phyloP scores from a whole-genome alignment of 352 stramenopile species.

The Phytophthora multivora region DNA sequence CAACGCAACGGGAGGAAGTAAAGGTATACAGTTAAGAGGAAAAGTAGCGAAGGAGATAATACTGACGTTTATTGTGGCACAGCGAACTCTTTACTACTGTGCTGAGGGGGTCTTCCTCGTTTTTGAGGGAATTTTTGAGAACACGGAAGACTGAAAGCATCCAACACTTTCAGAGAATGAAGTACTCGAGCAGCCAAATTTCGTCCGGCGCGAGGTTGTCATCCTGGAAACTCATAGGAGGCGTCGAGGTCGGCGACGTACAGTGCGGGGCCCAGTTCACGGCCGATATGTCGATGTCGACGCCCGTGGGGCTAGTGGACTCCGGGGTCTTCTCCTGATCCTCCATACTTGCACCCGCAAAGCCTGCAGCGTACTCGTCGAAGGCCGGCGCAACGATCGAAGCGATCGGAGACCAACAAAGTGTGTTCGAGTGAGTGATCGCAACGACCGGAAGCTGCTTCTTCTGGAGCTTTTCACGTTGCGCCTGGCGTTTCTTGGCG shows the following conservation, averaged over 20 bases:
- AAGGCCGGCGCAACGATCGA: slow-evolving; percentile 13
- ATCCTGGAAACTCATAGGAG: slow-evolving; percentile 11
- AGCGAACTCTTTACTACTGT: slow-evolving; percentile 10
- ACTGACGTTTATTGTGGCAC: slow-evolving; percentile 21
- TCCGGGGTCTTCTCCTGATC: slow-evolving; percentile 13
- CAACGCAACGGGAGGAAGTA: slow-evolving; percentile 34
- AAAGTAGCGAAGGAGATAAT: background rate
- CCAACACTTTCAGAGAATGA: slow-evolving; percentile 54
- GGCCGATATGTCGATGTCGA: slow-evolving; percentile 28
- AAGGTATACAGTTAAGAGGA: background rate
- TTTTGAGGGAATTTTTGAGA: slow-evolving; percentile 5
- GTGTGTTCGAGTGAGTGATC: background rate
- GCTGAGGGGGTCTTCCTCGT: slow-evolving; percentile 8
- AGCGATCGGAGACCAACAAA: slow-evolving; percentile 11
- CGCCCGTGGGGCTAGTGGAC: slow-evolving; percentile 32
- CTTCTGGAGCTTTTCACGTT: slow-evolving; percentile 30
- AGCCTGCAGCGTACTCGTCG: slow-evolving; percentile 10
- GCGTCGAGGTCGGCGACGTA: slow-evolving; percentile 8
- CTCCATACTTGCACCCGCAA: background rate
- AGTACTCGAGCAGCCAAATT: slow-evolving; percentile 73
- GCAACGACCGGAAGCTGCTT: slow-evolving; percentile 9
- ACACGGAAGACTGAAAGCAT: slow-evolving; percentile 11
- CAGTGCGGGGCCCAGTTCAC: slow-evolving; percentile 15
- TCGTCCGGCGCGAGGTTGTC: slow-evolving; percentile 44
- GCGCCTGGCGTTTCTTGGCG: slow-evolving; percentile 55